These are phyloP conservation scores for Colletotrichum chrysophilum DNA, from an alignment of 2,329 filamentous ascomycete genomes.

Conservation along the genomic window DNA sequence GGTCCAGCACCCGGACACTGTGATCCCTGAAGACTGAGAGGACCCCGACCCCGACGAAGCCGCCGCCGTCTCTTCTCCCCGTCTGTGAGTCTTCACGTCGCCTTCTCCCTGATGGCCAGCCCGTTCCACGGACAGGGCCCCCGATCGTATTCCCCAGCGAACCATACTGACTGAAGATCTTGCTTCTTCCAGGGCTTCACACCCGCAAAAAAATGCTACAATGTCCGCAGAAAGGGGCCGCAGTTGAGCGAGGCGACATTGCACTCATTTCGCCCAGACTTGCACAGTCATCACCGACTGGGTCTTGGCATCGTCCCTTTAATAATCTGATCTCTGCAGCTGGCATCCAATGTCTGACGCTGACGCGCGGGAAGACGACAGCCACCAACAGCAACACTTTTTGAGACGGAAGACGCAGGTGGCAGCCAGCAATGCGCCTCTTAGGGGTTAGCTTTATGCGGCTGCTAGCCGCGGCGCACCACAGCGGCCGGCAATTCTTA, in stretches of 20 bases:
- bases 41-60: background rate
- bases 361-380: background rate
- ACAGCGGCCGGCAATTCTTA: background rate
- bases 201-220: background rate
- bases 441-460: background rate
- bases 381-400: background rate
- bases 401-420: background rate
- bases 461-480: background rate
- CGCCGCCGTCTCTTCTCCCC: background rate
- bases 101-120: constrained; percentile 5
- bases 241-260: constrained; percentile 7
- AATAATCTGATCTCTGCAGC: background rate
- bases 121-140: constrained; percentile 10
- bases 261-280: constrained; percentile 13
- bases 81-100: background rate
- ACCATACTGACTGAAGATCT: background rate
- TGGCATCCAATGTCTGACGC: constrained; percentile 8
- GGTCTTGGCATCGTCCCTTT: constrained; percentile 12
- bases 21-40: background rate
- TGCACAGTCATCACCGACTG: background rate
- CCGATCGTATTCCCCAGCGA: background rate
- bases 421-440: background rate
- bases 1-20: background rate
- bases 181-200: background rate
- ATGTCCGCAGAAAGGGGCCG: background rate